Percentiles rank a stretch among this genome's conserved stretches.
phyloP scores from a whole-genome alignment of 345 rosid genomes.

The Linum usitatissimum region DNA sequence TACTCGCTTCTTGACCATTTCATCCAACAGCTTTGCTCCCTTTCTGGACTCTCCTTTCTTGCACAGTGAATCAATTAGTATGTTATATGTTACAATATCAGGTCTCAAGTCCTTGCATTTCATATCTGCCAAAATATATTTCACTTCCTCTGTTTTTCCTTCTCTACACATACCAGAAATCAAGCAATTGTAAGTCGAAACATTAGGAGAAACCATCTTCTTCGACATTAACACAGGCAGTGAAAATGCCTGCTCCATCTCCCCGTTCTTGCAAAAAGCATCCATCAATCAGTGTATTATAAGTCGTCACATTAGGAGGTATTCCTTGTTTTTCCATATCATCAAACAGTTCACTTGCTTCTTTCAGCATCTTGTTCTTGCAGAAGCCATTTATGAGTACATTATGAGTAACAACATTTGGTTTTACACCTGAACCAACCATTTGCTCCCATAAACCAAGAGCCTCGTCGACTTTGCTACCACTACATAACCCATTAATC shows the following conservation, averaged over 20 bases:
- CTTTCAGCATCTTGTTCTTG: slow-evolving; percentile 44
- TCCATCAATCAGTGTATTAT: slow-evolving; percentile 65
- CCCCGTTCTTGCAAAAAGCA: slow-evolving; percentile 56
- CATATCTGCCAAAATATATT: slow-evolving; percentile 37
- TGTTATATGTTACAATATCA: slow-evolving; percentile 56
- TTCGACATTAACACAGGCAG: slow-evolving; percentile 33
- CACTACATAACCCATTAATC: slow-evolving; percentile 42
- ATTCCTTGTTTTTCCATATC: slow-evolving; percentile 33
- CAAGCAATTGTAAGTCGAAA: slow-evolving; percentile 66
- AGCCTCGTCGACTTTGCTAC: slow-evolving; percentile 49
- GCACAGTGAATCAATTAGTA: slow-evolving; percentile 54
- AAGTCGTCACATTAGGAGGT: slow-evolving; percentile 35
- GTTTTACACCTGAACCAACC: slow-evolving; percentile 41
- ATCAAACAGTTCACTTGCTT: slow-evolving; percentile 44
- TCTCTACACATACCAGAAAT: slow-evolving; percentile 49
- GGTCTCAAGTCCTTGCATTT: slow-evolving; percentile 28
- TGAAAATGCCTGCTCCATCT: slow-evolving; percentile 43
- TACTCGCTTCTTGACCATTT: slow-evolving; percentile 38
- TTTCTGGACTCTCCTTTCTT: slow-evolving; percentile 43
- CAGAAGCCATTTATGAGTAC: slow-evolving; percentile 59
- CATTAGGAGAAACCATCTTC: slow-evolving; percentile 37
- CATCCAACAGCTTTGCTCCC: slow-evolving; percentile 47
- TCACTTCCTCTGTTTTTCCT: slow-evolving; percentile 31
- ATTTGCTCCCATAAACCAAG: slow-evolving; percentile 38
- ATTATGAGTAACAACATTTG: slow-evolving; percentile 51